These are phyloP conservation scores for Rhododendron mucronatum DNA, from an alignment of 148 eudicot species.

Conservation along the genomic window DNA sequence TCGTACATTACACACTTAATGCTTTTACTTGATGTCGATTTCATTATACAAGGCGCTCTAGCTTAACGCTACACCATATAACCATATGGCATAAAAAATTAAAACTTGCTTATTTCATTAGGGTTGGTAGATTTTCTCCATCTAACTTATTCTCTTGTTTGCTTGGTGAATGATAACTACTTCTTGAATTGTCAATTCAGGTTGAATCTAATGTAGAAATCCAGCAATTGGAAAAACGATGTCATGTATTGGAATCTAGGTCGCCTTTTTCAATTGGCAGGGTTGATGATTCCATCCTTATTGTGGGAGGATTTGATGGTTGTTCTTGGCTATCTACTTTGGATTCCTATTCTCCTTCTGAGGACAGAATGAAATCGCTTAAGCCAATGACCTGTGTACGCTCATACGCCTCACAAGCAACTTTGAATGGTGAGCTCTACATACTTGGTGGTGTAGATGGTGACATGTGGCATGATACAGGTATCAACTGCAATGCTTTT, in stretches of 20 bases:
- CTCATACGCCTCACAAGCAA: slow-evolving; percentile 47
- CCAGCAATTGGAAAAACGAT: slow-evolving; percentile 20
- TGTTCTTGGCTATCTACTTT: slow-evolving; percentile 45
- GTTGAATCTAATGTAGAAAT: slow-evolving; percentile 45
- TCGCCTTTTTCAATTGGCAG: slow-evolving; percentile 18
- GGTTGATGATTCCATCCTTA: slow-evolving; percentile 28
- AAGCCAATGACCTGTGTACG: slow-evolving; percentile 46
- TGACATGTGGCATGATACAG: slow-evolving; percentile 55
- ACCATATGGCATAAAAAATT: background rate
- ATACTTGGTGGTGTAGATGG: slow-evolving; percentile 59
- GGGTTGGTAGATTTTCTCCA: background rate
- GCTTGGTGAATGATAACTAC: background rate
- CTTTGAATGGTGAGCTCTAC: slow-evolving; percentile 39
- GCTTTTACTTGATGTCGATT: background rate
- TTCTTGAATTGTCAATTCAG: slow-evolving; percentile 26
- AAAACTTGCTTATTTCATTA: background rate
- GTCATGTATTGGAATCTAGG: slow-evolving; percentile 17
- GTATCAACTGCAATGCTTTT: slow-evolving; percentile 19
- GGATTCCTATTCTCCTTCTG: slow-evolving; percentile 39
- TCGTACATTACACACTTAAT: background rate
- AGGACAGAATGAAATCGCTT: slow-evolving; percentile 34
- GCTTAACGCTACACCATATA: background rate
- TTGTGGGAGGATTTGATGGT: slow-evolving; percentile 73
- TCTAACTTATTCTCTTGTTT: background rate
- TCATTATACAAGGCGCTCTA: background rate